Evolutionary conservation across 805 yeast genomes (phyloP).

Genomic region (Sugiyamaella americana): DNA sequence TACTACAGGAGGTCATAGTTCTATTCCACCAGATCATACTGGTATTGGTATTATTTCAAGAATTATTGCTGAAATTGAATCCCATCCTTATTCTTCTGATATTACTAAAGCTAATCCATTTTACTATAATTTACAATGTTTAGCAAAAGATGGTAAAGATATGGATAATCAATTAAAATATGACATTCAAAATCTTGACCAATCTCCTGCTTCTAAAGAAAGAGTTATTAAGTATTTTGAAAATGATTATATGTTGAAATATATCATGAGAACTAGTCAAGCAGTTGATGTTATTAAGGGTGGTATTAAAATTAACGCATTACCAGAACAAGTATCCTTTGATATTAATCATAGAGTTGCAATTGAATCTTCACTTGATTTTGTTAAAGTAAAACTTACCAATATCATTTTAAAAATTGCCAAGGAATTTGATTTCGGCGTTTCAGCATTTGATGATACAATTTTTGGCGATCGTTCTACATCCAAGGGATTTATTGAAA

Average conservation of each 20-base stretch:
- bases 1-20: constrained; percentile 76
- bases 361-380: constrained; percentile 45
- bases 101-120: constrained; percentile 55
- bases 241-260: background rate
- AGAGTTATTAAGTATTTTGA: constrained; percentile 10
- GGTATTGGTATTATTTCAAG: constrained; percentile 68
- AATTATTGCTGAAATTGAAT: constrained; percentile 50
- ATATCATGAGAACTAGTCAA: constrained; percentile 52
- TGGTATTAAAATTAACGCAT: constrained; percentile 70
- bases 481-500: constrained; percentile 39
- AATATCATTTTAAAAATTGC: constrained; percentile 40
- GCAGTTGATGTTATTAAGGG: constrained; percentile 64
- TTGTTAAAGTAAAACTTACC: constrained; percentile 37
- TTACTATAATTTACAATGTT: constrained; percentile 51
- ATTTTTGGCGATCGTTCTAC: background rate
- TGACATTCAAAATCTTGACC: constrained; percentile 14
- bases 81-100: constrained; percentile 44
- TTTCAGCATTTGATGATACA: constrained; percentile 34
- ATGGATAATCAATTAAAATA: constrained; percentile 27
- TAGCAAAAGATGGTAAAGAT: constrained; percentile 41
- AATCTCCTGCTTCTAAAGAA: constrained; percentile 14
- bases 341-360: constrained; percentile 60
- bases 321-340: constrained; percentile 57
- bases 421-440: constrained; percentile 42
- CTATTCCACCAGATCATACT: constrained; percentile 77